Percentiles rank a stretch among this genome's conserved stretches.
Conservation (phyloP, 208 protist species). For the Naegleria lovaniensis region DNA sequence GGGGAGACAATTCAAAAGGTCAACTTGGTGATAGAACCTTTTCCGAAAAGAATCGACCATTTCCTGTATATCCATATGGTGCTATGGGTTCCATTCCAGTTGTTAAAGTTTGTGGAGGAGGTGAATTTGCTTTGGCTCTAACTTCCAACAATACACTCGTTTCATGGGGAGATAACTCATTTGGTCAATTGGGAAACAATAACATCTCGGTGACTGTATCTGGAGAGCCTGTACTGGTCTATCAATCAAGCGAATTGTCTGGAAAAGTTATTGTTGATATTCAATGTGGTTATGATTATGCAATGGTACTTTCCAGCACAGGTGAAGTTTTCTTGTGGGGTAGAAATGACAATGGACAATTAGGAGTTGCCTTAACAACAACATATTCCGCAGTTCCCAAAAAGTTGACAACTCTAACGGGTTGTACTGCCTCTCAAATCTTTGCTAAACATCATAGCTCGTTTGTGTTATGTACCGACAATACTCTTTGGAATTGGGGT, state of each 20-base stretch:
- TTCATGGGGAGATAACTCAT: neutral
- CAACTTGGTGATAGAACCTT: neutral
- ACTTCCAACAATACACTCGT: neutral
- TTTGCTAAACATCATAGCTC: neutral
- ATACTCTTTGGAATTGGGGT: neutral
- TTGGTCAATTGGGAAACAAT: neutral
- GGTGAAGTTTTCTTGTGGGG: neutral
- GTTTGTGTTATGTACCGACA: neutral
- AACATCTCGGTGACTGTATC: neutral
- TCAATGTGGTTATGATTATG: neutral
- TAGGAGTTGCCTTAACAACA: neutral
- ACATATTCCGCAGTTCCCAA: neutral
- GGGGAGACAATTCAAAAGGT: neutral
- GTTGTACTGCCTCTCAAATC: neutral
- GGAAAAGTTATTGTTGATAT: neutral
- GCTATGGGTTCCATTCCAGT: neutral
- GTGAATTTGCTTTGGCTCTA: neutral
- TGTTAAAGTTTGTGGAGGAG: neutral
- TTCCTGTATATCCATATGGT: neutral
- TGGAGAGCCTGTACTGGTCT: neutral
- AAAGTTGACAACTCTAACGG: neutral
- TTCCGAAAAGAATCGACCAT: neutral
- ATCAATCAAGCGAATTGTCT: neutral
- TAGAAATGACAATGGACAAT: neutral
- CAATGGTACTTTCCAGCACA: neutral